Conservation (phyloP, 2,329 filamentous ascomycete genomes). For the Ascochyta fabae region DNA sequence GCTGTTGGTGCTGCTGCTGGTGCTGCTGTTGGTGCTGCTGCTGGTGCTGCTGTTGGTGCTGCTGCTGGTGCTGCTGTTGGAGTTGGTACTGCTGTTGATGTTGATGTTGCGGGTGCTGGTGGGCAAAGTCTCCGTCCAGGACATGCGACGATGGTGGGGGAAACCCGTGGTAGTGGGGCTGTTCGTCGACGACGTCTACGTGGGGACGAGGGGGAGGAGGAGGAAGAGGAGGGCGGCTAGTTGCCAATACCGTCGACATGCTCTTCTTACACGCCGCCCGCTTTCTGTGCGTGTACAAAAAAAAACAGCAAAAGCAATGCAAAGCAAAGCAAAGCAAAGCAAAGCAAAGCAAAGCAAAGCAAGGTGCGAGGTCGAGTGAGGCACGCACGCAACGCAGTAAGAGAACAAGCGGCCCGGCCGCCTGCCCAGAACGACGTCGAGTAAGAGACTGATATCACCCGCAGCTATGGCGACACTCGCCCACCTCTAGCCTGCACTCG, state of each 20-base stretch:
- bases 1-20: no score
- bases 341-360: no score
- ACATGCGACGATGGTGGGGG: conserved; percentile 30
- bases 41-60: no score
- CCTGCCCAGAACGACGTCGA: conserved; percentile 6
- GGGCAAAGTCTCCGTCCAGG: conserved; percentile 8
- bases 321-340: no score
- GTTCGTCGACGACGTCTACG: conserved; percentile 18
- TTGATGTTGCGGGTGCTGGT: not conserved
- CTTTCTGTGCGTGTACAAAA: no score
- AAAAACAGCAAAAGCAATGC: no score
- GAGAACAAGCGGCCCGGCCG: conserved; percentile 2
- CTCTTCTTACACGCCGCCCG: not conserved
- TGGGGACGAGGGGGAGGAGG: no score
- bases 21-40: no score
- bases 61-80: conserved; percentile 2
- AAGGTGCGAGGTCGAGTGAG: not conserved
- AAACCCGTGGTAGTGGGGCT: conserved; percentile 37
- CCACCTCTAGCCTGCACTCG: conserved; percentile 26
- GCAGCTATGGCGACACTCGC: conserved; percentile 14
- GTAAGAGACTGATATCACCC: conserved; percentile 28
- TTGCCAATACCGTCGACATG: conserved; percentile 34
- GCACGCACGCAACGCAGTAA: not conserved
- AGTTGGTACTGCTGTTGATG: not conserved
- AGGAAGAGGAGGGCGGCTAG: conserved; percentile 22